Percentiles rank a stretch among this genome's conserved stretches.
Evolutionary conservation across 169 alveolate species (phyloP).

Genomic region (Theileria annulata): DNA sequence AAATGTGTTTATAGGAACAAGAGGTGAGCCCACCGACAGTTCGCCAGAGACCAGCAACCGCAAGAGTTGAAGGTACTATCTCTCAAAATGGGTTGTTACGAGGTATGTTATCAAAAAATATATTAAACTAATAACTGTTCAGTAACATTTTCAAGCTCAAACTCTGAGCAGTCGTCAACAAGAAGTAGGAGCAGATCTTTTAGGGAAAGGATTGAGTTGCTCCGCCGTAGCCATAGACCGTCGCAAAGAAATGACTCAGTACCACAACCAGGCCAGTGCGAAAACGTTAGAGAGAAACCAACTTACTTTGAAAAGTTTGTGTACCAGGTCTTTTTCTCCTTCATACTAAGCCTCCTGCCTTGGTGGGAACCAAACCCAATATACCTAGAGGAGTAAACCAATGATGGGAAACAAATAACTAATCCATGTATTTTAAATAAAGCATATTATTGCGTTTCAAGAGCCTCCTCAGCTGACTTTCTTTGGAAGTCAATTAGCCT

Average conservation of each 20-base stretch:
- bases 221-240: background rate
- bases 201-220: background rate
- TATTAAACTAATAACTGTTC: too few species aligned
- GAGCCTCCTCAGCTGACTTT: conserved; percentile 8
- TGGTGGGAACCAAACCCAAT: conserved; percentile 82
- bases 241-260: background rate
- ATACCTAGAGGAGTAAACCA: conserved; percentile 63
- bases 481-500: conserved; percentile 32
- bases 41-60: background rate
- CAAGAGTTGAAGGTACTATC: background rate
- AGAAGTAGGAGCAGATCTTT: background rate
- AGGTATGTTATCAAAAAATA: too few species aligned
- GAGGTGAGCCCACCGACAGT: background rate
- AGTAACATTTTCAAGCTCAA: too few species aligned
- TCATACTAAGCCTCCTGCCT: conserved; percentile 72
- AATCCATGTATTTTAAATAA: background rate
- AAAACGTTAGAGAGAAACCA: conserved; percentile 31
- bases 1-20: background rate
- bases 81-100: too few species aligned
- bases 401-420: background rate
- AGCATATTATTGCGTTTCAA: background rate
- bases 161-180: too few species aligned
- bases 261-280: background rate
- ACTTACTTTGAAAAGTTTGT: conserved; percentile 60
- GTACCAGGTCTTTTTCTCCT: conserved; percentile 72